These are phyloP conservation scores for Nemania serpens DNA, from an alignment of 2,329 filamentous ascomycete genomes.

Conservation along the genomic window DNA sequence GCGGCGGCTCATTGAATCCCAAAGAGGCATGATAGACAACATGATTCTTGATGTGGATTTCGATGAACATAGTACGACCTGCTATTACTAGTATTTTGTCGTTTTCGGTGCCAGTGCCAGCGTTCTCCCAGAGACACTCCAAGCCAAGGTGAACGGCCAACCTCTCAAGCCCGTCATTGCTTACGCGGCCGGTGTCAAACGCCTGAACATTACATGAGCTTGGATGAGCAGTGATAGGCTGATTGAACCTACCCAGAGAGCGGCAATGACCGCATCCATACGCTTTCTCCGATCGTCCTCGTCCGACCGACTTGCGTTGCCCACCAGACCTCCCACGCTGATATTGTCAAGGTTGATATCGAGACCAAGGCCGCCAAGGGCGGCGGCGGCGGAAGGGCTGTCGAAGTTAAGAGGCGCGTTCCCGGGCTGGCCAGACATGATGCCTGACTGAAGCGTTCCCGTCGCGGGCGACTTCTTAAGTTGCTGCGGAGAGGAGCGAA, in stretches of 20 bases:
- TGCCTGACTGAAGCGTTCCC: constrained; percentile 47
- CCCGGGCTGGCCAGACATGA: constrained; percentile 52
- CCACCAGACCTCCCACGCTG: constrained; percentile 52
- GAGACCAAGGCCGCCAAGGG: constrained; percentile 62
- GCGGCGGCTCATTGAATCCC: constrained; percentile 63
- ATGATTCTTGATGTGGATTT: constrained; percentile 65
- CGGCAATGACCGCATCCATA: constrained; percentile 56
- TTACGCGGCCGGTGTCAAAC: constrained; percentile 64
- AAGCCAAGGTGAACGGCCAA: constrained; percentile 70
- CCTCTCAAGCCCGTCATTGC: constrained; percentile 74
- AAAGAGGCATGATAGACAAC: constrained; percentile 67
- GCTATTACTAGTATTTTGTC: constrained; percentile 64
- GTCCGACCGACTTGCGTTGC: constrained; percentile 47
- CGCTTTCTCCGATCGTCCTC: constrained; percentile 61
- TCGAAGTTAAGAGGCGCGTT: constrained; percentile 62
- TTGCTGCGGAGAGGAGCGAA: constrained; percentile 66
- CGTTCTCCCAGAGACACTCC: constrained; percentile 64
- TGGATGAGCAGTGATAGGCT: constrained; percentile 40
- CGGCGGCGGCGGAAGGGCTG: constrained; percentile 66
- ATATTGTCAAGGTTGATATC: constrained; percentile 60
- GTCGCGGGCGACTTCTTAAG: constrained; percentile 66
- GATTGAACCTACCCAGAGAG: constrained; percentile 54
- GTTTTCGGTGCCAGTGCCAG: constrained; percentile 52
- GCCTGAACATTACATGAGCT: constrained; percentile 25
- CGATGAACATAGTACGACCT: constrained; percentile 63